Evolutionary conservation across 1,284 basidiomycete species (phyloP).

Genomic region (Exobasidium rhododendri): DNA sequence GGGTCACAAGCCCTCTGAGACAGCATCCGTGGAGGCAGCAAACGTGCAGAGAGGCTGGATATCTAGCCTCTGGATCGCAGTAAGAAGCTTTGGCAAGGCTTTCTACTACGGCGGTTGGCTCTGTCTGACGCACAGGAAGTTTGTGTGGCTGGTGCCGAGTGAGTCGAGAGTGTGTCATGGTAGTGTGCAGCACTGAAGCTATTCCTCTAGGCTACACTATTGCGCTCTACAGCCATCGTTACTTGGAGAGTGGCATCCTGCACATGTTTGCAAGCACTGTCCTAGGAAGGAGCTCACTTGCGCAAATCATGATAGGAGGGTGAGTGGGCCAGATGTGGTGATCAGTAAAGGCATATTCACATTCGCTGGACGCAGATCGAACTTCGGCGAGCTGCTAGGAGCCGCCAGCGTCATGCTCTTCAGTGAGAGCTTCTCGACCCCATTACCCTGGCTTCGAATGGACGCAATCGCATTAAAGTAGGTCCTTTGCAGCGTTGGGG

Average conservation of each 20-base stretch:
- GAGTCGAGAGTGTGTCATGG: neutral
- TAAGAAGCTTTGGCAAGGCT: constrained; percentile 48
- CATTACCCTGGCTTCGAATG: constrained; percentile 53
- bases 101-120: constrained; percentile 52
- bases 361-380: constrained; percentile 30
- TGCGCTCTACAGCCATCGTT: constrained; percentile 56
- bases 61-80: constrained; percentile 27
- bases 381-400: constrained; percentile 54
- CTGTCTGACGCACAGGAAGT: constrained; percentile 47
- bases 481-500: too few relatives aligned
- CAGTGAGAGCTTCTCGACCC: constrained; percentile 49
- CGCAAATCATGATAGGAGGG: constrained; percentile 43
- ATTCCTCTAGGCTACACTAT: constrained; percentile 34
- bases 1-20: neutral
- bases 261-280: constrained; percentile 53
- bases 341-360: too few relatives aligned
- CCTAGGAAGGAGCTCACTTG: constrained; percentile 52
- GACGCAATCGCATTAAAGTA: constrained; percentile 50
- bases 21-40: neutral
- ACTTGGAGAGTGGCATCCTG: constrained; percentile 55
- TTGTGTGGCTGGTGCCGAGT: constrained; percentile 54
- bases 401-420: constrained; percentile 53
- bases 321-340: neutral
- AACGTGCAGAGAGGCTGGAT: constrained; percentile 21
- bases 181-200: too few relatives aligned